Conservation (phyloP, 2,329 filamentous ascomycete genomes). For the Coniochaeta ligniaria region DNA sequence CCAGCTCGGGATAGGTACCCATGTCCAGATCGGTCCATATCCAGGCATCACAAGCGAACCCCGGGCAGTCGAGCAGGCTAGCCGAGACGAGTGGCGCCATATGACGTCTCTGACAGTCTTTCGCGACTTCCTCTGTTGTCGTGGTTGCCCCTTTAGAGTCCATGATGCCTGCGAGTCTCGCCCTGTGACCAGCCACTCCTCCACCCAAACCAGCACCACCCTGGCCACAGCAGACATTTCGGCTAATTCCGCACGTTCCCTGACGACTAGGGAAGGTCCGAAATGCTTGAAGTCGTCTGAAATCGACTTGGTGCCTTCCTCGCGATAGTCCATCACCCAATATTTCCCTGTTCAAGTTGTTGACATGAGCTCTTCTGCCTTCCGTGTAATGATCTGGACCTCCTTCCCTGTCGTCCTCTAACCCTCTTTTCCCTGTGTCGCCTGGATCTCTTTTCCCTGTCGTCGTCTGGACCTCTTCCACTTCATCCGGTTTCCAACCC, state of each 20-base stretch:
- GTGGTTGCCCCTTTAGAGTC: neutral
- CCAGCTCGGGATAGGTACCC: neutral
- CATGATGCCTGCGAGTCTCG: neutral
- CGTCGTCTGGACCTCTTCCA: neutral
- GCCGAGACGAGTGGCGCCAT: neutral
- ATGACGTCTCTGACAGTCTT: neutral
- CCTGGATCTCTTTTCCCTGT: no score
- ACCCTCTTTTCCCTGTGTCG: no score
- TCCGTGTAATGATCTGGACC: no score
- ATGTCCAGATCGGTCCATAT: neutral
- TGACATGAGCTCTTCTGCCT: neutral
- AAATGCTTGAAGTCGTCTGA: neutral
- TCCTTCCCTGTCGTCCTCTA: no score
- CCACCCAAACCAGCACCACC: constrained; percentile 1
- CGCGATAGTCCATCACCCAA: neutral
- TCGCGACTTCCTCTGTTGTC: neutral
- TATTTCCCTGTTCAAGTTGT: neutral
- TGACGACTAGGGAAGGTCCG: neutral
- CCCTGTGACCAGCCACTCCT: neutral
- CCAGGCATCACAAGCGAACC: neutral
- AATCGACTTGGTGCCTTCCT: neutral
- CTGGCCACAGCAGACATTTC: neutral
- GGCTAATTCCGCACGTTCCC: neutral
- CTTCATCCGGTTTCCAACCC: neutral
- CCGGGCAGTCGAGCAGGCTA: neutral